Evolutionary conservation across 345 rosid species (phyloP).

Genomic region (Sapria himalayana): DNA sequence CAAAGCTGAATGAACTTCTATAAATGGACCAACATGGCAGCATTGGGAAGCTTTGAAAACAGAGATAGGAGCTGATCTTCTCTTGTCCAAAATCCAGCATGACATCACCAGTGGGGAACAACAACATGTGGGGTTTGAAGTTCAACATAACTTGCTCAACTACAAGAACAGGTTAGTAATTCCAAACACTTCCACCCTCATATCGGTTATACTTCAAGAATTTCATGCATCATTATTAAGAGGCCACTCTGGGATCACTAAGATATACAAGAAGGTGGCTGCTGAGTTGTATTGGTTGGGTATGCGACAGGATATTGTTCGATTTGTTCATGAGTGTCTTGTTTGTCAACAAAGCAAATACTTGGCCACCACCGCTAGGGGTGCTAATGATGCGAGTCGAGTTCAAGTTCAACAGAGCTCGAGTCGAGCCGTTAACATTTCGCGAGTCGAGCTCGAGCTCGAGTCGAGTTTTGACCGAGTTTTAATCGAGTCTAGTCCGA

Average conservation of each 20-base stretch:
- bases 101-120: not conserved
- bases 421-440: too few species aligned
- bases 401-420: too few species aligned
- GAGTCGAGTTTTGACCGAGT: too few species aligned
- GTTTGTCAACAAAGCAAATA: conserved; percentile 1
- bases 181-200: not conserved
- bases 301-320: not conserved
- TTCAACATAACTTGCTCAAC: too few species aligned
- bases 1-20: not conserved
- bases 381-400: too few species aligned
- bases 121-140: not conserved
- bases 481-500: too few species aligned
- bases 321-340: not conserved
- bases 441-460: too few species aligned
- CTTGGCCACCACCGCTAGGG: not conserved
- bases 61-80: too few species aligned
- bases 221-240: not conserved
- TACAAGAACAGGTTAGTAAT: not conserved
- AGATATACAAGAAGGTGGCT: too few species aligned
- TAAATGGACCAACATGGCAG: not conserved
- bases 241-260: too few species aligned
- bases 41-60: not conserved
- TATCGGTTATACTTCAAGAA: not conserved
- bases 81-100: too few species aligned
- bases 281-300: not conserved